These are phyloP conservation scores for Daldinia vernicosa DNA, from an alignment of 495 filamentous ascomycete species.

Conservation along the genomic window DNA sequence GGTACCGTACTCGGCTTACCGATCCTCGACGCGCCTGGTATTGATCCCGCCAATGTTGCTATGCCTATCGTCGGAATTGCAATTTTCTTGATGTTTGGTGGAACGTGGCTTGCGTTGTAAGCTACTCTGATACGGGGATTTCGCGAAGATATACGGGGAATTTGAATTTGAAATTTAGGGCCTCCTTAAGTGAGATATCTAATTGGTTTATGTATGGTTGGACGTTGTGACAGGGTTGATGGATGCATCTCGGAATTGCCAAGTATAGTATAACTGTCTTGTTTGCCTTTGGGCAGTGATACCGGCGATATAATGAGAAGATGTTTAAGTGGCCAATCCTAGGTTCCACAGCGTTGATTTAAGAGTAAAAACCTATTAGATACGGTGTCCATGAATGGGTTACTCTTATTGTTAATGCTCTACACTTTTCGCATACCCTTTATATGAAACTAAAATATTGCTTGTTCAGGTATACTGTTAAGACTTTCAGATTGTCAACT, in stretches of 20 bases:
- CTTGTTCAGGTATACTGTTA: too few species aligned
- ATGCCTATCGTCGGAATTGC: slow-evolving; percentile 20
- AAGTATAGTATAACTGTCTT: slow-evolving; percentile 1
- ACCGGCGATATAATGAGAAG: not conserved
- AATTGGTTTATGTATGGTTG: not conserved
- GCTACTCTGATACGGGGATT: not conserved
- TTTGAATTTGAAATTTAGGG: not conserved
- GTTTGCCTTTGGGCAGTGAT: not conserved
- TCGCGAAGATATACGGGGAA: not conserved
- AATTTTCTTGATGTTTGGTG: slow-evolving; percentile 27
- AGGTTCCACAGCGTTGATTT: not conserved
- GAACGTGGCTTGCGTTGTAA: slow-evolving; percentile 31
- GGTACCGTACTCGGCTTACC: slow-evolving; percentile 41
- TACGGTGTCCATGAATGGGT: too few species aligned
- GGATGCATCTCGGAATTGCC: not conserved
- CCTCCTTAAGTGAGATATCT: not conserved
- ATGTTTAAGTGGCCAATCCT: not conserved
- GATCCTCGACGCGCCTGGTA: slow-evolving; percentile 29
- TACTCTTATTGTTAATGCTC: too few species aligned
- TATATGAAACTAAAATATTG: too few species aligned
- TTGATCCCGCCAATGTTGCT: slow-evolving; percentile 4
- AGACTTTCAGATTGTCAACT: too few species aligned
- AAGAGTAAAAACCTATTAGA: not conserved
- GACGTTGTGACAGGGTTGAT: not conserved
- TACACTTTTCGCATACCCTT: too few species aligned